Evolutionary conservation across 108 stramenopile species (phyloP), one percentile per base, ranked within the genome.

Genomic region (Cyclotella cryptica): DNA sequence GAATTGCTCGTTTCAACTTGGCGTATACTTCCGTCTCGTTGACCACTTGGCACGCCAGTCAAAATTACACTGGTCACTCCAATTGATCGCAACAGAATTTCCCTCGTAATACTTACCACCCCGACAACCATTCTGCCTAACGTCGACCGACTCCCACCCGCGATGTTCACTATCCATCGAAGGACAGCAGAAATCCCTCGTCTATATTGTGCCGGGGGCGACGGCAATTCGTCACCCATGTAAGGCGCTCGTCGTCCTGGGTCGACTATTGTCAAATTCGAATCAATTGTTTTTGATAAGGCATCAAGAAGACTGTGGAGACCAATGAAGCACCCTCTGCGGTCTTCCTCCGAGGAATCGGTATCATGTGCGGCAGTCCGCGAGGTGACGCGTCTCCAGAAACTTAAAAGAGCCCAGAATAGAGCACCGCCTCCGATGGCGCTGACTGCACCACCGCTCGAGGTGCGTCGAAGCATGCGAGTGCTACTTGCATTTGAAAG

Each of bases 61-160:
- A 80, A 54, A 40, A 74, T 66, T 28, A 80, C 51, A 45, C 29
- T 70, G 15, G 73, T 67, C 49, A 68, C 80, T 21, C 69, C 72
- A 51, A 80, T 65, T 29, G 67, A 70, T 30, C 80, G 57, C n/a
- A 80, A 24, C 40, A 74, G 49, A 29, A 74, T 28, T 47, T 80
- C 80, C 61, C 73, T 30, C 24, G 61, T 54, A 44, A 74, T 49
- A 22, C 55, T 52, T 24, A 80, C 29, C 14, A 74, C 43, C 7
- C 41, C 43, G 22, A 57, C 10, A 55, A 65, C 28, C 12, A 71
- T 24, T 66, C 54, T 81, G 11, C 80, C 80, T 53, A 81, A 53
- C 55, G 18, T 74, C 19, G 72, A 74, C 13, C 60, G 58, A 27
- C 69, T 27, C 26, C 67, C 80, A 10, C 80, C 80, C 28, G 73